Evolutionary conservation across 2,329 filamentous ascomycete genomes (phyloP).

Genomic region (Aspergillus fijiensis): DNA sequence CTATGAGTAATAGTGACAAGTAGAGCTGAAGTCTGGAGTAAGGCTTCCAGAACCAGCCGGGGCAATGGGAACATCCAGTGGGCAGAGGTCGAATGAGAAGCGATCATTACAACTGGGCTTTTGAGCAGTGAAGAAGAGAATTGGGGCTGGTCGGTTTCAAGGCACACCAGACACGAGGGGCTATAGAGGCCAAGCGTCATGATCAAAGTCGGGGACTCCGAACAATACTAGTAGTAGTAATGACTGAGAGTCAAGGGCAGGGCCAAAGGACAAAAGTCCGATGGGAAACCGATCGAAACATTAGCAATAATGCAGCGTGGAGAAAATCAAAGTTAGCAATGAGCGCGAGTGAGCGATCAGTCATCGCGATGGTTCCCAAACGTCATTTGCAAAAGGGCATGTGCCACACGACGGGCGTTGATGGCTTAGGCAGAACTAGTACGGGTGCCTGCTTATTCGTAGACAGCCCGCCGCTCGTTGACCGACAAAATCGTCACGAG

Average conservation of each 20-base stretch:
- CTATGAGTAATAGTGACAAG: neutral
- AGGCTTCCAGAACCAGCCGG: neutral
- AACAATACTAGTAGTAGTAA: neutral
- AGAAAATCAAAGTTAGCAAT: neutral
- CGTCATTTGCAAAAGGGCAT: conserved; percentile 6
- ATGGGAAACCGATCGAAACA: neutral
- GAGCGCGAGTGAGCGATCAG: neutral
- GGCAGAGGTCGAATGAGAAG: neutral
- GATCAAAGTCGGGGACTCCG: neutral
- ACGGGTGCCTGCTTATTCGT: conserved; percentile 7
- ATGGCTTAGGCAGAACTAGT: conserved; percentile 10
- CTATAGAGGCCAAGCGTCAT: neutral
- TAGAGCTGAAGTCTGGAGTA: neutral
- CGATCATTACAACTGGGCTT: neutral
- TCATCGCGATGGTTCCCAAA: neutral
- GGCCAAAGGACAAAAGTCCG: neutral
- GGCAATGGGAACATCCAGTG: neutral
- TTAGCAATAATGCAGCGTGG: neutral
- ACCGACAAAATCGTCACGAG: conserved; percentile 3
- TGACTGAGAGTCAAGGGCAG: neutral
- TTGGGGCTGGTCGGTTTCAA: neutral
- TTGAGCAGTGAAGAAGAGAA: neutral
- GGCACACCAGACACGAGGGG: neutral
- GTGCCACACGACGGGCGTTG: conserved; percentile 6
- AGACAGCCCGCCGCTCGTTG: neutral